Percentiles rank a stretch among this genome's conserved stretches.
Conservation (phyloP, 1,284 basidiomycete species). For the Heterobasidion irregulare region DNA sequence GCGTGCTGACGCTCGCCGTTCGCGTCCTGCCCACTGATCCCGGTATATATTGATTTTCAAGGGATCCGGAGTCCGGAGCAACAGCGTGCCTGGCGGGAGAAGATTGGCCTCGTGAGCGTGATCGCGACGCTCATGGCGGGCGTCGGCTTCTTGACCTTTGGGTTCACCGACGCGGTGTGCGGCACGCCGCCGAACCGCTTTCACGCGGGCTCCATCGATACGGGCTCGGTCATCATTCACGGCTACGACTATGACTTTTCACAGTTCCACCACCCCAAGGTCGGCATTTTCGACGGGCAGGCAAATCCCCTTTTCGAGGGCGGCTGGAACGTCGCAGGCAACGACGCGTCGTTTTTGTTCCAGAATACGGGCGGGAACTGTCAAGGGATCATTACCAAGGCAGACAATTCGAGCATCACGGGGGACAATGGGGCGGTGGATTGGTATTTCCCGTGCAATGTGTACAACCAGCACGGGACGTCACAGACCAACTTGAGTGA, state of each 20-base stretch:
- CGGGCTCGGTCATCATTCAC: slow-evolving; percentile 85
- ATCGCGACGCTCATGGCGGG: slow-evolving; percentile 80
- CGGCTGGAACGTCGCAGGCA: slow-evolving; percentile 71
- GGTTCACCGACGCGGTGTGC: slow-evolving; percentile 95
- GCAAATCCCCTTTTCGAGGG: slow-evolving; percentile 81
- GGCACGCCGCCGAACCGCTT: slow-evolving; percentile 78
- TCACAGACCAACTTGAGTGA: slow-evolving; percentile 57
- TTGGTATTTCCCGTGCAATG: slow-evolving; percentile 97
- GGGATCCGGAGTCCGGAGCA: slow-evolving; percentile 90
- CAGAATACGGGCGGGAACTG: slow-evolving; percentile 87
- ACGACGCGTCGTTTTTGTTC: slow-evolving; percentile 92
- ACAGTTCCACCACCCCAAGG: slow-evolving; percentile 75
- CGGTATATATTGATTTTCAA: slow-evolving; percentile 16
- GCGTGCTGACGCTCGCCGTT: slow-evolving; percentile 21
- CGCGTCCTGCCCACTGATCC: slow-evolving; percentile 2
- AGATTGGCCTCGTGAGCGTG: slow-evolving; percentile 88
- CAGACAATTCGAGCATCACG: slow-evolving; percentile 60
- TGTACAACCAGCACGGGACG: slow-evolving; percentile 70
- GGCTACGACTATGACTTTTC: slow-evolving; percentile 91
- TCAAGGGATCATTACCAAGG: slow-evolving; percentile 65
- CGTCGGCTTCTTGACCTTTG: slow-evolving; percentile 98
- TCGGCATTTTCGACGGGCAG: slow-evolving; percentile 64
- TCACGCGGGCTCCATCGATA: slow-evolving; percentile 72
- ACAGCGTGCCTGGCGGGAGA: slow-evolving; percentile 96
- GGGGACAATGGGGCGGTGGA: slow-evolving; percentile 46